phyloP scores from a whole-genome alignment of 163 green algal species.

The Scenedesmus sp. region DNA sequence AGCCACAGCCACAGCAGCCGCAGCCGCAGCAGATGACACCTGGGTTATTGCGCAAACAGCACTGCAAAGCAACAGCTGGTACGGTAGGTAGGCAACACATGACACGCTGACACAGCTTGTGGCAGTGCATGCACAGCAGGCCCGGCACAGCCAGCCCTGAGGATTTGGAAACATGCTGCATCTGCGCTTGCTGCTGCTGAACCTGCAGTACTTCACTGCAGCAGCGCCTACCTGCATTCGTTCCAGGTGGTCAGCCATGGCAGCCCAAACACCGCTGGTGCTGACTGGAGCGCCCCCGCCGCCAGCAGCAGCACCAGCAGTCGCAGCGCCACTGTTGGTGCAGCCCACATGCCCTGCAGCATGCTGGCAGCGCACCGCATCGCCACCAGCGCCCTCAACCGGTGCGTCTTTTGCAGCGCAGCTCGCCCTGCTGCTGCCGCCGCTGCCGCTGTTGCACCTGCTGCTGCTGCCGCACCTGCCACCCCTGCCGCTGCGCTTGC shows the following conservation, averaged over 20 bases:
- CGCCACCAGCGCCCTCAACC: not conserved
- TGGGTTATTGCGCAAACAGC: too few relatives aligned
- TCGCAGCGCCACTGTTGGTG: not conserved
- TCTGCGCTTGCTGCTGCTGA: not conserved
- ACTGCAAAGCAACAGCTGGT: not conserved
- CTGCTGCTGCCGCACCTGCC: not conserved
- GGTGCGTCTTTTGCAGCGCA: too few relatives aligned
- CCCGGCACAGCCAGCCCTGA: too few relatives aligned
- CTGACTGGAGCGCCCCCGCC: not conserved
- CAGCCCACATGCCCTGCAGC: not conserved
- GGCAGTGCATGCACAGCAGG: too few relatives aligned
- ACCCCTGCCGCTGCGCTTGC: not conserved
- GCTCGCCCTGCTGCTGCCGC: not conserved
- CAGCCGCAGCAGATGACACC: not conserved
- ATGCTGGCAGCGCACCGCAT: not conserved
- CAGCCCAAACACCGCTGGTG: slow-evolving; percentile 18
- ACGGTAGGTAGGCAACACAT: too few relatives aligned
- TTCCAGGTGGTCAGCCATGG: slow-evolving; percentile 70
- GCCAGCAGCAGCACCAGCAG: not conserved
- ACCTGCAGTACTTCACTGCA: not conserved
- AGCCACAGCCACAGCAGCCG: slow-evolving; percentile 26
- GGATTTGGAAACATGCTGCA: too few relatives aligned
- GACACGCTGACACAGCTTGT: too few relatives aligned
- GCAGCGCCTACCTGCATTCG: slow-evolving; percentile 65
- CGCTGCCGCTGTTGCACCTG: not conserved